Evolutionary conservation across 257 asterid genomes (phyloP).

Genomic region (Solanum pinnatisectum): DNA sequence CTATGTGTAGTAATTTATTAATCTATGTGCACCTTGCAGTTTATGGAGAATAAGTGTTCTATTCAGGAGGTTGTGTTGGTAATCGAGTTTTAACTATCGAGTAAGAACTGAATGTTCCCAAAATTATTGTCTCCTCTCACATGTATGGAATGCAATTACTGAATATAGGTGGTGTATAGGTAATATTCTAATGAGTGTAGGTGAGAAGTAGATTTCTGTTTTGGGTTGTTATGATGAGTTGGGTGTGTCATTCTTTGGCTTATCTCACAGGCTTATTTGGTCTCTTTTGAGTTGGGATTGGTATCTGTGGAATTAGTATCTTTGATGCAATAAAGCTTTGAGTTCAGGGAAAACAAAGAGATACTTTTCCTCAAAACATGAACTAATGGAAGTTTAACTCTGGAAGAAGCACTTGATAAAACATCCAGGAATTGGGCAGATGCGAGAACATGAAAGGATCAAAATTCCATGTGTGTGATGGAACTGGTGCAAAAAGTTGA

Average conservation of each 20-base stretch:
- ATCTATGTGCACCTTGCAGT: neutral
- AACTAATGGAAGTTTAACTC: neutral
- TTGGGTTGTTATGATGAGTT: neutral
- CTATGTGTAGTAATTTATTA: neutral
- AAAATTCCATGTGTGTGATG: neutral
- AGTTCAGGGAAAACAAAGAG: too few relatives aligned
- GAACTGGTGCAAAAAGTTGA: neutral
- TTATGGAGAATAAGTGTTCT: neutral
- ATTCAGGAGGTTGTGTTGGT: neutral
- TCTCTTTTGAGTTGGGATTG: neutral
- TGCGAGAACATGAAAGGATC: neutral
- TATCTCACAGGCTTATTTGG: neutral
- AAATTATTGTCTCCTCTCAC: neutral
- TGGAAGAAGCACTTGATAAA: neutral
- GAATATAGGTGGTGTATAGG: neutral
- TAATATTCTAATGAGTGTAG: neutral
- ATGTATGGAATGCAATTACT: neutral
- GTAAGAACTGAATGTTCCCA: neutral
- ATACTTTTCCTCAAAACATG: too few relatives aligned
- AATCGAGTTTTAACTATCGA: neutral
- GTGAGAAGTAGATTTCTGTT: neutral
- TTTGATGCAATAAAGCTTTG: too few relatives aligned
- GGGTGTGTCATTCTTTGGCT: neutral
- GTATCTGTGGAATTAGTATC: too few relatives aligned
- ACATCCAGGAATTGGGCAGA: neutral